phyloP scores from a whole-genome alignment of 345 rosid species.

The Turritis glabra region DNA sequence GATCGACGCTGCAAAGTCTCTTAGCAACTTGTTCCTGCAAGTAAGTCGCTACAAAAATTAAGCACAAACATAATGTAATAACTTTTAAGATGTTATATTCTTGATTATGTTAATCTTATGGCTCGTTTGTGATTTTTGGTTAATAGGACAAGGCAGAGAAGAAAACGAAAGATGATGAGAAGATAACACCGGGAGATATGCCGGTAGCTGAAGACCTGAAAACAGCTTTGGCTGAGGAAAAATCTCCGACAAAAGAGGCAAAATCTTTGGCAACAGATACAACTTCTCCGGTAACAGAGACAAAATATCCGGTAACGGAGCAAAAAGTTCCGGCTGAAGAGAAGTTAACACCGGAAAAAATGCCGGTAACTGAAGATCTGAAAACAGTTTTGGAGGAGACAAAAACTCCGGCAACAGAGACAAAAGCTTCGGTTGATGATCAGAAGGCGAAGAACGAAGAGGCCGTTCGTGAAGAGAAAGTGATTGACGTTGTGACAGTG shows the following conservation, averaged over 20 bases:
- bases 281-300: neutral
- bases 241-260: neutral
- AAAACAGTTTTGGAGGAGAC: conserved; percentile 8
- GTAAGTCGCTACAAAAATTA: neutral
- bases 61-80: neutral
- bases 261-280: neutral
- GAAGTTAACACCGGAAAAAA: neutral
- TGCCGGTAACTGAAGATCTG: neutral
- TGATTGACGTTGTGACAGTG: neutral
- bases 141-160: conserved; percentile 22
- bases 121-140: neutral
- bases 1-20: conserved; percentile 27
- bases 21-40: conserved; percentile 35
- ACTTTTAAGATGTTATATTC: neutral
- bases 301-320: neutral
- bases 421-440: neutral
- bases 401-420: neutral
- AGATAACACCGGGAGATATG: neutral
- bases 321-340: neutral
- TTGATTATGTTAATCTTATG: neutral
- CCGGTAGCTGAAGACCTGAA: neutral
- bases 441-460: neutral
- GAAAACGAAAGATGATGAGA: conserved; percentile 11
- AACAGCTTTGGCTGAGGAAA: neutral
- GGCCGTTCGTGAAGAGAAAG: neutral